Evolutionary conservation across 306 rosid species (phyloP), one percentile per base, ranked within the genome.

Genomic region (Pyrus pyrifolia): DNA sequence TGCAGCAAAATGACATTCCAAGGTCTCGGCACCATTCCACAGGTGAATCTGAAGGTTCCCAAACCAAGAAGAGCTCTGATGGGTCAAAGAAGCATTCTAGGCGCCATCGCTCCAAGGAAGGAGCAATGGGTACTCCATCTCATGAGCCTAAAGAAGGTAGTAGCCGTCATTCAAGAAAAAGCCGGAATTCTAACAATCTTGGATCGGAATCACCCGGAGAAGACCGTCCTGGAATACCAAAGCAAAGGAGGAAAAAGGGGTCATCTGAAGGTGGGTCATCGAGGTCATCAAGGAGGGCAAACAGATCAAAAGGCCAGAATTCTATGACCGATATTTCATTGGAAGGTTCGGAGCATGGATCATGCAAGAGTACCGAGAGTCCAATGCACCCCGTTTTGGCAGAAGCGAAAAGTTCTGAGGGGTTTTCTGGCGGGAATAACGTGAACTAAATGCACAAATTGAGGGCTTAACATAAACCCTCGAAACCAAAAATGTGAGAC

Each of bases 231-330:
- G 76, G 81, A 3, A 8, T 78, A 62, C 82, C 93, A 0, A 92
- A 89, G 72, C 80, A 78, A 14, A 86, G 93, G 30, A 89, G 88
- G 75, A 90, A 88, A 3, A 94, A 92, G 79, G 89, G 92, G 14
- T 57, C 86, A 19, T 75, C 87, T 0, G 88, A 73, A 3, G 86
- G 90, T 2, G 90, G 86, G 4, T 85, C 96, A 2, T 63, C 78
- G 38, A 86, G 72, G 75, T 58, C 88, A 0, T 33, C 83, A 52
- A 76, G 81, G 65, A 74, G 61, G 60, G 66, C 80, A 63, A 44
- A 87, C 2, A 82, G 88, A 72, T 88, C 96, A 3, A 90, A 86
- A 61, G 91, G 78, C 45, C 78, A 76, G 4, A 72, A 51, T 69
- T 88, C 96, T 10, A 57, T 89, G 38, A 72, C 89, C n/a, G 95